phyloP scores from a whole-genome alignment of 257 asterid genomes.

The Solanum pimpinellifolium region DNA sequence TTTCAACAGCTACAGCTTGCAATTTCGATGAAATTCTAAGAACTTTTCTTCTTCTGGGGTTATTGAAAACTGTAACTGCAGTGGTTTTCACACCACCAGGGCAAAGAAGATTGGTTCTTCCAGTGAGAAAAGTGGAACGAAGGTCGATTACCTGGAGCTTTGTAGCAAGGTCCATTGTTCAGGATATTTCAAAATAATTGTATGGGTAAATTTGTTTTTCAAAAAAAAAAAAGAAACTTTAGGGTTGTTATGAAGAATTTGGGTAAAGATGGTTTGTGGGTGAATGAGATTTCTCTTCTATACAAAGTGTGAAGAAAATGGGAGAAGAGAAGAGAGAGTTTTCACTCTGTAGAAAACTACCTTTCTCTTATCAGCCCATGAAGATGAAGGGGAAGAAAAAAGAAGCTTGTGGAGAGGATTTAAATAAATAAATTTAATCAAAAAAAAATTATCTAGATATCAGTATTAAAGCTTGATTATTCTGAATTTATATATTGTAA shows the following conservation, averaged over 20 bases:
- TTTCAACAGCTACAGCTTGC: slow-evolving; percentile 53
- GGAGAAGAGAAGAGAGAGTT: background rate
- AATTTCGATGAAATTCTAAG: slow-evolving; percentile 29
- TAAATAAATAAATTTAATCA: background rate
- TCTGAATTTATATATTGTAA: fast-evolving
- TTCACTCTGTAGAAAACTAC: background rate
- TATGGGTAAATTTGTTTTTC: background rate
- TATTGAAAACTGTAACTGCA: slow-evolving; percentile 5
- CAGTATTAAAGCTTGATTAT: too few relatives aligned
- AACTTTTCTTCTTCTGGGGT: slow-evolving; percentile 13
- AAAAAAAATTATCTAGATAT: background rate
- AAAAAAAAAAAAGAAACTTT: background rate
- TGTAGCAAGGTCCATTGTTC: slow-evolving; percentile 43
- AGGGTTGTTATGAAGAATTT: background rate
- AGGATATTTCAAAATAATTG: background rate
- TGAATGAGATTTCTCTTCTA: background rate
- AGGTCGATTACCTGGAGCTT: slow-evolving; percentile 24
- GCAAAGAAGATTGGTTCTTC: slow-evolving; percentile 22
- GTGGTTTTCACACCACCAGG: slow-evolving; percentile 13
- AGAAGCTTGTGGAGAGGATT: background rate
- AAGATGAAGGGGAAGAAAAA: background rate
- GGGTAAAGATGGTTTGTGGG: background rate
- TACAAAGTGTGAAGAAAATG: background rate
- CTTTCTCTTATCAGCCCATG: background rate
- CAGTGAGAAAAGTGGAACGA: slow-evolving; percentile 48